phyloP scores from a whole-genome alignment of 2,329 filamentous ascomycete species.

The Talaromyces sp. region DNA sequence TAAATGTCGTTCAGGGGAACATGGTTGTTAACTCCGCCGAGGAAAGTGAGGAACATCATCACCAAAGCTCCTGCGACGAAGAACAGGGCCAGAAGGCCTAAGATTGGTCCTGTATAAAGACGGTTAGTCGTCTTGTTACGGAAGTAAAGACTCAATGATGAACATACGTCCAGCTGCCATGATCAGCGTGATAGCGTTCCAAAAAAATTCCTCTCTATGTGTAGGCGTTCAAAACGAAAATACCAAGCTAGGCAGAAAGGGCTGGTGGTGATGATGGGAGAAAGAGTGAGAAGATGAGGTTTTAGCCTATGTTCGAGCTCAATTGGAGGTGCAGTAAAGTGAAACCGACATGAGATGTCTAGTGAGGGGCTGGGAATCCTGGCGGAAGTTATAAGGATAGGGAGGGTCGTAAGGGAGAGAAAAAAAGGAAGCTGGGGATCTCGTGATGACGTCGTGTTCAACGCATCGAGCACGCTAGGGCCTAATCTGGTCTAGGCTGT shows the following conservation, averaged over 20 bases:
- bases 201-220: too few relatives aligned
- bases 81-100: constrained; percentile 56
- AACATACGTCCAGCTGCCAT: constrained; percentile 15
- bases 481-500: neutral
- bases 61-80: constrained; percentile 58
- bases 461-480: neutral
- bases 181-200: neutral
- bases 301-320: neutral
- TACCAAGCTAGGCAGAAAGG: neutral
- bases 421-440: neutral
- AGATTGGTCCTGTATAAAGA: constrained; percentile 45
- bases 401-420: neutral
- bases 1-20: constrained; percentile 68
- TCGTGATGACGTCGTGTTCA: constrained; percentile 10
- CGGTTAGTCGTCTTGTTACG: neutral
- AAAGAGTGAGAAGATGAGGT: neutral
- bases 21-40: constrained; percentile 54
- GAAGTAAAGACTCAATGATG: too few relatives aligned
- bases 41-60: constrained; percentile 61
- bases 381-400: neutral
- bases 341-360: neutral
- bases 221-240: neutral
- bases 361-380: neutral
- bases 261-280: neutral
- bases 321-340: neutral